Percentiles rank a stretch among this genome's conserved stretches.
Conservation (phyloP, 2,329 filamentous ascomycete species). For the Aspergillus flavus region DNA sequence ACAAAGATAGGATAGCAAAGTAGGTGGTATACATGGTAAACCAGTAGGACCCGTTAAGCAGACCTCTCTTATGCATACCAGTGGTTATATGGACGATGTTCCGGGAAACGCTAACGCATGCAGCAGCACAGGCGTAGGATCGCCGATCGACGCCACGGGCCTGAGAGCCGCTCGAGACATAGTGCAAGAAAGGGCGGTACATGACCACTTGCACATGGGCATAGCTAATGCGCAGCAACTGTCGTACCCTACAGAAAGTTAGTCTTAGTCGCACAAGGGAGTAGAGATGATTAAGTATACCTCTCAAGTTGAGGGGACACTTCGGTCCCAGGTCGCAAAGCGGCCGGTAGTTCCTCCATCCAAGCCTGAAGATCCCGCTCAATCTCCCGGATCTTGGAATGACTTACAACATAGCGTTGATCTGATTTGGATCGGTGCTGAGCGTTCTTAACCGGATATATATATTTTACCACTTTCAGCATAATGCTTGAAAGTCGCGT, state of each 20-base stretch:
- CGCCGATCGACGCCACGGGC: conserved; percentile 59
- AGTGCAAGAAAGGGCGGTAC: conserved; percentile 67
- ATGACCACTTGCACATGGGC: conserved; percentile 67
- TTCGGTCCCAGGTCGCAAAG: conserved; percentile 78
- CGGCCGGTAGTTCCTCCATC: conserved; percentile 70
- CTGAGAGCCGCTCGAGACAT: conserved; percentile 57
- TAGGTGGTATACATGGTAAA: conserved; percentile 71
- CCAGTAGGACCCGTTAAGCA: conserved; percentile 67
- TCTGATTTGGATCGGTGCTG: conserved; percentile 48
- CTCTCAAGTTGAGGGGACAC: conserved; percentile 73
- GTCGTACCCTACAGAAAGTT: conserved; percentile 51
- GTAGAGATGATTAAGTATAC: conserved; percentile 53
- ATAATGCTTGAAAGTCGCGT: conserved; percentile 60
- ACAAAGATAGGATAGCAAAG: conserved; percentile 65
- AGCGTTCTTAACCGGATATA: conserved; percentile 63
- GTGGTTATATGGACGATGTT: conserved; percentile 68
- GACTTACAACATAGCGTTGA: conserved; percentile 64
- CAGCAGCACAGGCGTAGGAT: conserved; percentile 66
- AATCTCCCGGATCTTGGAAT: conserved; percentile 65
- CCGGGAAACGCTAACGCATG: conserved; percentile 66
- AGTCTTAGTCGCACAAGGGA: background rate
- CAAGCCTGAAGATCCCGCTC: conserved; percentile 65
- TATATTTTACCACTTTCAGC: conserved; percentile 63
- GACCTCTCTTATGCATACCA: conserved; percentile 64
- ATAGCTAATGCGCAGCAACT: conserved; percentile 65